Evolutionary conservation across 352 stramenopile species (phyloP).

Genomic region (Pythium biforme): DNA sequence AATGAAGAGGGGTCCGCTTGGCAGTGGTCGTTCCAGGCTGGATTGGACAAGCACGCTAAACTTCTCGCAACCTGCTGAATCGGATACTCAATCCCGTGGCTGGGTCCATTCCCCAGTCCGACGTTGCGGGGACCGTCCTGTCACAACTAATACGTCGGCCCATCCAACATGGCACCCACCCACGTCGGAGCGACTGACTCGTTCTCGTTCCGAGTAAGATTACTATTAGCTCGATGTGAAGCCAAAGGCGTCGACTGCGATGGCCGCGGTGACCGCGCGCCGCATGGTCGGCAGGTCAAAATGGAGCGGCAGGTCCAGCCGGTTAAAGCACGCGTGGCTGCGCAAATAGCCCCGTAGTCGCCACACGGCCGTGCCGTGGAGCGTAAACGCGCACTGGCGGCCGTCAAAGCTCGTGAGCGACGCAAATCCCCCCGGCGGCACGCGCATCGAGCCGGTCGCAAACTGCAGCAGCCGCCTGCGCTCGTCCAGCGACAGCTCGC

Average conservation of each 20-base stretch:
- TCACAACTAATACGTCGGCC: neutral
- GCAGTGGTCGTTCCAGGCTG: too few species aligned
- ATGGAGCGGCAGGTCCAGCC: slow-evolving; percentile 87
- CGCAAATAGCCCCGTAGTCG: slow-evolving; percentile 16
- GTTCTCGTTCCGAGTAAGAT: neutral
- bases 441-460: slow-evolving; percentile 16
- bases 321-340: slow-evolving; percentile 50
- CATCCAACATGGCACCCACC: too few species aligned
- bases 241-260: neutral
- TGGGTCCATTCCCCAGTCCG: neutral
- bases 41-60: neutral
- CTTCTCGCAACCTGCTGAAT: neutral
- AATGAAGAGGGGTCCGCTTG: too few species aligned
- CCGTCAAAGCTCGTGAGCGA: slow-evolving; percentile 20
- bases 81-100: neutral
- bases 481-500: slow-evolving; percentile 33
- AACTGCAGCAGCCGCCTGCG: slow-evolving; percentile 37
- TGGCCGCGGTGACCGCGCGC: slow-evolving; percentile 7
- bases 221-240: slow-evolving; percentile 5
- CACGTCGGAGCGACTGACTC: too few species aligned
- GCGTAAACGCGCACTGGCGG: slow-evolving; percentile 10
- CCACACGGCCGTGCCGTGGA: slow-evolving; percentile 24
- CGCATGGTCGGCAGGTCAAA: slow-evolving; percentile 4
- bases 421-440: slow-evolving; percentile 10
- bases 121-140: neutral